Evolutionary conservation across 129 eudicot species (phyloP).

Genomic region (Kitagawia praeruptora): DNA sequence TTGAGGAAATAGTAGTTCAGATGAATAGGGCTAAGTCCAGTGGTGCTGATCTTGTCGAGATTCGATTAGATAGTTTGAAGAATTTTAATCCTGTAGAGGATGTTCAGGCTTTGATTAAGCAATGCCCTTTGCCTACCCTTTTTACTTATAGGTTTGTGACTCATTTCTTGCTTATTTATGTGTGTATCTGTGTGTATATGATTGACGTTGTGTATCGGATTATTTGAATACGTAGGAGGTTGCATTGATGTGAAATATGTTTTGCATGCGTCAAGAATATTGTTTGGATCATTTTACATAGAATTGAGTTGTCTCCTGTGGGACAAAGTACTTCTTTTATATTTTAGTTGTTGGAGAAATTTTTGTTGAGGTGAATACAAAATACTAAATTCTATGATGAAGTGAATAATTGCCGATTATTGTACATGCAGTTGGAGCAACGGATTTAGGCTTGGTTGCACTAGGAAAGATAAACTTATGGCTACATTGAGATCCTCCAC

Average conservation of each 20-base stretch:
- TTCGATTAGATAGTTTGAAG: conserved; percentile 76
- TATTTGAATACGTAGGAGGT: background rate
- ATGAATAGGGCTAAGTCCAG: conserved; percentile 53
- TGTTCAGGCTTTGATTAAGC: conserved; percentile 42
- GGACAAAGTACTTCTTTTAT: background rate
- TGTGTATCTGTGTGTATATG: background rate
- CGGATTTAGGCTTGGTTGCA: background rate
- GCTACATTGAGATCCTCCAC: background rate
- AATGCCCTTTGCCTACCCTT: conserved; percentile 68
- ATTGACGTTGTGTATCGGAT: background rate
- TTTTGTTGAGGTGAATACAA: background rate
- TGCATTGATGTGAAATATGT: background rate
- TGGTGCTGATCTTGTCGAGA: conserved; percentile 90
- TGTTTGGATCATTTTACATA: background rate
- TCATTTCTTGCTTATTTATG: background rate
- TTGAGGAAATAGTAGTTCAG: conserved; percentile 51
- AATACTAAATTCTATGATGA: background rate
- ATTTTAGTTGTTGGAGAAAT: background rate
- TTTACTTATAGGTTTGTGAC: conserved; percentile 72
- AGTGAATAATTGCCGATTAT: background rate
- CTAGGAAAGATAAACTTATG: background rate
- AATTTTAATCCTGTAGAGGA: conserved; percentile 36
- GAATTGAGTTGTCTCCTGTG: background rate
- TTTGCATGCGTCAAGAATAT: background rate
- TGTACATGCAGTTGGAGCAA: background rate